Evolutionary conservation across 2,329 filamentous ascomycete species (phyloP), one percentile per base, ranked within the genome.

Genomic region (Aspergillus oerlinghausenensis): DNA sequence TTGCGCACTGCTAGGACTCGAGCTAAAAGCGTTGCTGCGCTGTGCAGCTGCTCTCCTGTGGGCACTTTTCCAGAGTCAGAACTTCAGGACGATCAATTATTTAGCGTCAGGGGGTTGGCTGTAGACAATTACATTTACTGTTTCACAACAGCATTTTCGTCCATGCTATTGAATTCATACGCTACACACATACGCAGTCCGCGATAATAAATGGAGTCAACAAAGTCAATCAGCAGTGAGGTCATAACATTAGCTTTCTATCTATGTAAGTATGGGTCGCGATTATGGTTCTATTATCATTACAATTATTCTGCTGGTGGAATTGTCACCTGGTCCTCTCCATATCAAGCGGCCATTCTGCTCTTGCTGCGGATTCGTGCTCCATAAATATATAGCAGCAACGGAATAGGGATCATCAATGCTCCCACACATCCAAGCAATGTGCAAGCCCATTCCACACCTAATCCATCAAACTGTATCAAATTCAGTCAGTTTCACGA

Each of bases 381-480:
- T 8, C 62, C 60, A 38, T 54, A 59, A n/a, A 57, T 38, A 11
- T 57, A 55, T 14, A 62, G 38, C 23, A 63, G 26, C 45, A 72
- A 51, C 0, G 70, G 68, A n/a, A 70, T 68, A 0, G 70, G 70
- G 4, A 65, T 63, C 14, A 71, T 58, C 5, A 65, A 21, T 3
- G 60, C 60, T 3, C 65, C 67, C 23, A 71, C 60, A 49, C 66
- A 70, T 21, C 68, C 70, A 11, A 72, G 62, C 1, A 72, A 55
- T 4, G 68, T 70, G 23, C 68, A 65, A 3, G 68, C 60, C 67
- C 69, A 72, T 32, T 70, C 63, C 8, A 71, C 64, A 6, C 67
- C 64, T 3, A 72, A 59, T 6, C 61, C 63, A 28, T 67, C 60
- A 53, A 73, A 73, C 66, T 67, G 52, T n/a, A 50, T 9, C 38